A percentile compares a stretch with the other conserved stretches of the same genome.
Conservation (phyloP, 2,329 filamentous ascomycete species). For the Fusarium pilosicola region DNA sequence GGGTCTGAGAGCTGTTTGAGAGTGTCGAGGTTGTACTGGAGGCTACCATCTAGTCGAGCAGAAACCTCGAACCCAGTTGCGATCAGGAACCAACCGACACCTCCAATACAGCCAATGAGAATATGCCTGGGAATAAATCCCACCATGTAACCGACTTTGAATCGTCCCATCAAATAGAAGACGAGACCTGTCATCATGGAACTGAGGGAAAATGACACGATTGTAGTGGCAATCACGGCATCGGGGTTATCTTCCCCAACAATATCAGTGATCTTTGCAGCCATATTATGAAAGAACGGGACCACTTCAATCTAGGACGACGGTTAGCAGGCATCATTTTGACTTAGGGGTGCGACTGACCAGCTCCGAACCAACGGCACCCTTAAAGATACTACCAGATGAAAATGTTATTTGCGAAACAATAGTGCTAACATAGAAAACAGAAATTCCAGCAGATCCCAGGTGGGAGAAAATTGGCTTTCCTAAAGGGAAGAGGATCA, state of each 20-base stretch:
- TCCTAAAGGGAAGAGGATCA: constrained; percentile 94
- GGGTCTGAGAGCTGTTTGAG: constrained; percentile 76
- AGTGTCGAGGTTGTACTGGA: constrained; percentile 83
- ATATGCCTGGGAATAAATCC: constrained; percentile 98
- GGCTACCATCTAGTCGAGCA: constrained; percentile 83
- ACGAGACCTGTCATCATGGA: constrained; percentile 90
- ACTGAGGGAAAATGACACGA: constrained; percentile 89
- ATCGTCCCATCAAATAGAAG: constrained; percentile 90
- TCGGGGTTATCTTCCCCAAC: constrained; percentile 85
- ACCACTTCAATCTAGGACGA: constrained; percentile 87
- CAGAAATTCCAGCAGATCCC: constrained; percentile 93
- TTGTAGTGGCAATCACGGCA: constrained; percentile 92
- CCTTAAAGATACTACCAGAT: constrained; percentile 85
- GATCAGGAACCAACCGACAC: constrained; percentile 94
- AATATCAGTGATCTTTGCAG: constrained; percentile 80
- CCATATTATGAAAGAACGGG: constrained; percentile 99
- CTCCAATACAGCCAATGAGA: constrained; percentile 95
- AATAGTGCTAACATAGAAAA: constrained; percentile 98
- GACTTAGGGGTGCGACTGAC: constrained; percentile 54
- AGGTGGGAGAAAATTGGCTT: constrained; percentile 85
- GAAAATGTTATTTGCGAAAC: constrained; percentile 93
- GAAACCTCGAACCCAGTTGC: constrained; percentile 94
- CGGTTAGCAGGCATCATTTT: constrained; percentile 3
- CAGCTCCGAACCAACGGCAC: constrained; percentile 94
- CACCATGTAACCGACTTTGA: constrained; percentile 89